A percentile compares a stretch with the other conserved stretches of the same genome.
phyloP scores from a whole-genome alignment of 192 early-diverging fungal species.

The Mortierella hygrophila region DNA sequence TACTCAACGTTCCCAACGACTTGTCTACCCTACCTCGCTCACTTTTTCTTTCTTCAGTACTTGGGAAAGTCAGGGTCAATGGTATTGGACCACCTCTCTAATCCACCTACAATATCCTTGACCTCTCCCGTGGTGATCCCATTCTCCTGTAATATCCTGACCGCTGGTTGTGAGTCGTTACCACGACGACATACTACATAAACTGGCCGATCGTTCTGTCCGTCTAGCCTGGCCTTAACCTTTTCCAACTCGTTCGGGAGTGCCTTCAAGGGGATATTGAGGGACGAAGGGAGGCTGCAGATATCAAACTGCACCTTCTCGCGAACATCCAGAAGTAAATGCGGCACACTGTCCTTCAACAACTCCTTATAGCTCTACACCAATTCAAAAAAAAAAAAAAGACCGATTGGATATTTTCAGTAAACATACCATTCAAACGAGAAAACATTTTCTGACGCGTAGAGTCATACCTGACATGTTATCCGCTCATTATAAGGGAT shows the following conservation, averaged over 20 bases:
- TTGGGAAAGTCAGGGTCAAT: slow-evolving; percentile 88
- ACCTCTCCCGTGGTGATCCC: slow-evolving; percentile 65
- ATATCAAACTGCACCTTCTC: slow-evolving; percentile 88
- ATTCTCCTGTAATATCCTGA: slow-evolving; percentile 76
- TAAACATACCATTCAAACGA: background rate
- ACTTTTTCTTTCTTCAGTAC: slow-evolving; percentile 67
- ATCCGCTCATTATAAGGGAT: slow-evolving; percentile 37
- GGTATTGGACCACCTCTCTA: slow-evolving; percentile 78
- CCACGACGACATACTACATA: slow-evolving; percentile 91
- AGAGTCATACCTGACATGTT: slow-evolving; percentile 23
- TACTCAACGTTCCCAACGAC: background rate
- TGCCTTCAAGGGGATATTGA: slow-evolving; percentile 72
- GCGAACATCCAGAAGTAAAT: slow-evolving; percentile 92
- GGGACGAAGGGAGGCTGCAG: slow-evolving; percentile 76
- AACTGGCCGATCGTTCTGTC: slow-evolving; percentile 57
- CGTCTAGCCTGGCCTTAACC: slow-evolving; percentile 42
- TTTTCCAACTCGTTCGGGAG: slow-evolving; percentile 60
- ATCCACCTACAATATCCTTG: slow-evolving; percentile 88
- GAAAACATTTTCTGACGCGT: background rate
- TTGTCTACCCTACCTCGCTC: background rate
- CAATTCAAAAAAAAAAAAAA: background rate
- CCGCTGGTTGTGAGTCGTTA: slow-evolving; percentile 92
- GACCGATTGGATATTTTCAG: background rate
- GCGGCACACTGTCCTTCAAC: slow-evolving; percentile 51
- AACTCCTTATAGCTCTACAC: slow-evolving; percentile 64